Percentiles rank a stretch among this genome's conserved stretches.
Evolutionary conservation across 139 green algal genomes (phyloP).

Genomic region (Eudorina sp.): DNA sequence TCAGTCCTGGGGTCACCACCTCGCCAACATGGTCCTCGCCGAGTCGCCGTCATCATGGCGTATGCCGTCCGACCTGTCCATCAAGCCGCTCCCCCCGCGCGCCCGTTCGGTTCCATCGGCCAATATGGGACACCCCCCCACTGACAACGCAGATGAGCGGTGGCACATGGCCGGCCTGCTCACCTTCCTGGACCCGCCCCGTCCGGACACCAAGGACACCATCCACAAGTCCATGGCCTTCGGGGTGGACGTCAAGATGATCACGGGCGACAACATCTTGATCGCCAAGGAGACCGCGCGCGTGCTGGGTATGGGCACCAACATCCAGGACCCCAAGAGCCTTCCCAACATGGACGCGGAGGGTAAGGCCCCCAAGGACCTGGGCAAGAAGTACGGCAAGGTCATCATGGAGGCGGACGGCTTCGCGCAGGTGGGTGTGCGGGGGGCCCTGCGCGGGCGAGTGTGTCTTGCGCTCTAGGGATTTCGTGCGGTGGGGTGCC

Average conservation of each 20-base stretch:
- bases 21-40: too few relatives aligned
- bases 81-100: too few relatives aligned
- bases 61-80: too few relatives aligned
- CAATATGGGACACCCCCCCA: too few relatives aligned
- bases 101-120: too few relatives aligned
- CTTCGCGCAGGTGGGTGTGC: constrained; percentile 80
- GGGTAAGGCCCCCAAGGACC: constrained; percentile 79
- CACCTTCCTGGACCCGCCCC: constrained; percentile 91
- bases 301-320: constrained; percentile 85
- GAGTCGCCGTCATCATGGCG: too few relatives aligned
- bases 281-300: constrained; percentile 92
- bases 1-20: too few relatives aligned
- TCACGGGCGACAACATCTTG: constrained; percentile 86
- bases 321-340: constrained; percentile 74
- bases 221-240: constrained; percentile 81
- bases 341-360: constrained; percentile 74
- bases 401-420: constrained; percentile 86
- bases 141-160: not conserved
- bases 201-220: constrained; percentile 87
- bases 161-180: constrained; percentile 87
- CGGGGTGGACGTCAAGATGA: constrained; percentile 94
- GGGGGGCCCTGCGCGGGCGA: not conserved
- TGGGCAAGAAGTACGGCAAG: constrained; percentile 78
- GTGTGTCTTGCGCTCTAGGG: too few relatives aligned
- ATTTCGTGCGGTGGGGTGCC: too few relatives aligned